Percentiles rank a stretch among this genome's conserved stretches.
Evolutionary conservation across 371 early-diverging fungal genomes (phyloP).

Genomic region (Dinochytrium kinnereticum): DNA sequence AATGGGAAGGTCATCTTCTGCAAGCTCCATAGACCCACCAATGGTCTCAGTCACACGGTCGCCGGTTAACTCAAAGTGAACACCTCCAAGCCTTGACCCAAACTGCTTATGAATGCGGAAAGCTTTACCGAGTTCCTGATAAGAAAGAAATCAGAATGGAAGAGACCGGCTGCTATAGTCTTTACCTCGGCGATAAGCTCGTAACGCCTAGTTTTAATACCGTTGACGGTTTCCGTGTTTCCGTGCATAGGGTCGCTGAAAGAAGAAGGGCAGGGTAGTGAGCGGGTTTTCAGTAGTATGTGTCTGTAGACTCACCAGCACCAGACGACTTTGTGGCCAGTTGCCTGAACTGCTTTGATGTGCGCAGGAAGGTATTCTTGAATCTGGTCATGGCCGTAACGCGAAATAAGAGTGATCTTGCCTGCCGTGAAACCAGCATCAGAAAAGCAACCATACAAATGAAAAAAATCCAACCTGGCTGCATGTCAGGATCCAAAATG

Average conservation of each 20-base stretch:
- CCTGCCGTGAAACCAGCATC: slow-evolving; percentile 57
- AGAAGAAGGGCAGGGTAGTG: too few relatives aligned
- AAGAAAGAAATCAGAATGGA: not conserved
- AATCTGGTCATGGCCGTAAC: slow-evolving; percentile 88
- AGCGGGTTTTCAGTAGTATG: slow-evolving; percentile 56
- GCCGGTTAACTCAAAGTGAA: slow-evolving; percentile 97
- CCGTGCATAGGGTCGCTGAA: slow-evolving; percentile 96
- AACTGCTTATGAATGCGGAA: slow-evolving; percentile 81
- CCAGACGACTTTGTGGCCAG: slow-evolving; percentile 90
- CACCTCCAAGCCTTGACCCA: slow-evolving; percentile 83
- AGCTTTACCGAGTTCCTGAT: slow-evolving; percentile 75
- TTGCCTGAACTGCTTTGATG: slow-evolving; percentile 83
- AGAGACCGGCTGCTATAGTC: not conserved
- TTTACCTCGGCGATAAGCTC: slow-evolving; percentile 67
- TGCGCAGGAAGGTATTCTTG: slow-evolving; percentile 82
- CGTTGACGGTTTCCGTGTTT: slow-evolving; percentile 84
- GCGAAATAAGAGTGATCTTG: slow-evolving; percentile 92
- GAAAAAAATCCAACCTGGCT: slow-evolving; percentile 47
- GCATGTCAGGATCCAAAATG: slow-evolving; percentile 84
- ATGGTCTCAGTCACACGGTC: slow-evolving; percentile 84
- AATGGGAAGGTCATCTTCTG: slow-evolving; percentile 73
- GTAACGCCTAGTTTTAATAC: slow-evolving; percentile 91
- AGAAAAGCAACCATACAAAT: not conserved
- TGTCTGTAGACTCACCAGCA: slow-evolving; percentile 33
- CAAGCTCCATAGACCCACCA: slow-evolving; percentile 94